Percentiles rank a stretch among this genome's conserved stretches.
Conservation (phyloP, 1,284 basidiomycete genomes). For the Rhodofomes roseus region DNA sequence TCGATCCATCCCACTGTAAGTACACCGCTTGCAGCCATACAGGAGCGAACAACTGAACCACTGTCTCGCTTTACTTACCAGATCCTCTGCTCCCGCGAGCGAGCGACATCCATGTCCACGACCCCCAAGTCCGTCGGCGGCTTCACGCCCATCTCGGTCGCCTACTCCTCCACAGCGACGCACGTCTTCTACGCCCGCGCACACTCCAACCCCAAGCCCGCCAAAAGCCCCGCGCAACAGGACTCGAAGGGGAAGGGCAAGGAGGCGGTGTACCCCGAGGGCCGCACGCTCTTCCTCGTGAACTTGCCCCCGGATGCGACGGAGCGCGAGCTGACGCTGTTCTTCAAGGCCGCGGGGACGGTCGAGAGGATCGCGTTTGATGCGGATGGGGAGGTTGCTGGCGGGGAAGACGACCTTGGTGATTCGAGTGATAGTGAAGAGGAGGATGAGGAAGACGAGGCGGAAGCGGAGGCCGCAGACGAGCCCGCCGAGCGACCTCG, state of each 20-base stretch:
- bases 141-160: conserved; percentile 57
- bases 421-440: conserved; percentile 21
- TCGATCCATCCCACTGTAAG: background rate
- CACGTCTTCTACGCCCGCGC: conserved; percentile 63
- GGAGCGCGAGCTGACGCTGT: conserved; percentile 65
- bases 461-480: conserved; percentile 23
- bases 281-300: conserved; percentile 80
- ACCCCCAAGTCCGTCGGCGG: conserved; percentile 37
- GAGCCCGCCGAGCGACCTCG: conserved; percentile 34
- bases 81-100: too few species aligned
- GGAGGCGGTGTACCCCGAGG: conserved; percentile 45
- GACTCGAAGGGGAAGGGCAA: conserved; percentile 18
- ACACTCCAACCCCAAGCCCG: conserved; percentile 48
- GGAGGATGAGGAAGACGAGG: conserved; percentile 36
- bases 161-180: conserved; percentile 48
- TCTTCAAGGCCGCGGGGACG: conserved; percentile 75
- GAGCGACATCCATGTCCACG: background rate
- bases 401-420: conserved; percentile 30
- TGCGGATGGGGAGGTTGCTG: conserved; percentile 28
- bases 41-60: too few species aligned
- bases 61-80: too few species aligned
- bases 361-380: conserved; percentile 74
- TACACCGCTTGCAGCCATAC: too few species aligned
- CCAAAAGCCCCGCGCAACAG: conserved; percentile 16
- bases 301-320: conserved; percentile 86